phyloP scores from a whole-genome alignment of 2,329 filamentous ascomycete species.

The Xylariaceae sp. region DNA sequence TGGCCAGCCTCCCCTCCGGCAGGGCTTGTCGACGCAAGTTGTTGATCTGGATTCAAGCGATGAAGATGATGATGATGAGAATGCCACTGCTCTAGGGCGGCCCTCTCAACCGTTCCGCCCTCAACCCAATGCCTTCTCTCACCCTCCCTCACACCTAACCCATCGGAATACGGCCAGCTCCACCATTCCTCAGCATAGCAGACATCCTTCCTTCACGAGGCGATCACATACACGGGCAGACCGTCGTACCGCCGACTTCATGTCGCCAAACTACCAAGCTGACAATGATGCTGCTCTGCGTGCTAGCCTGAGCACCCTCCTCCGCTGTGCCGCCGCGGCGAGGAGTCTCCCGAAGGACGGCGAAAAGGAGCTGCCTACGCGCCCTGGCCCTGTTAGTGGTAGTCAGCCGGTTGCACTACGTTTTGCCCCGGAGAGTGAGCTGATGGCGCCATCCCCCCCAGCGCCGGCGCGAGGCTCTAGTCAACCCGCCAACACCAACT shows the following conservation, averaged over 20 bases:
- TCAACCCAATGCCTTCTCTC: conserved; percentile 88
- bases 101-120: conserved; percentile 67
- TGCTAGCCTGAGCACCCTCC: conserved; percentile 86
- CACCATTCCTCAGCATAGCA: conserved; percentile 45
- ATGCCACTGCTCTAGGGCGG: conserved; percentile 69
- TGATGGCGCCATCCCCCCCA: conserved; percentile 40
- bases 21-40: conserved; percentile 37
- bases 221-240: conserved; percentile 46
- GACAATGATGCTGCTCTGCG: conserved; percentile 92
- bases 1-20: conserved; percentile 34
- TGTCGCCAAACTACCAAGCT: conserved; percentile 71
- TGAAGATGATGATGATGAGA: conserved; percentile 67
- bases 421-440: conserved; percentile 57
- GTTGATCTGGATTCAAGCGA: conserved; percentile 43
- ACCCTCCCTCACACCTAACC: conserved; percentile 59
- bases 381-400: conserved; percentile 42
- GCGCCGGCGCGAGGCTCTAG: conserved; percentile 17
- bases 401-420: conserved; percentile 55
- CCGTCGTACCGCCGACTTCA: conserved; percentile 54
- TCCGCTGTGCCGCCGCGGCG: conserved; percentile 91
- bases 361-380: conserved; percentile 38
- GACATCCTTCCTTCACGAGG: conserved; percentile 47
- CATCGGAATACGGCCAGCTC: conserved; percentile 50
- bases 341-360: conserved; percentile 69
- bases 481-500: conserved; percentile 18